Percentiles rank a stretch among this genome's conserved stretches.
Conservation (phyloP, 2,329 filamentous ascomycete genomes). For the Penicillium freii region DNA sequence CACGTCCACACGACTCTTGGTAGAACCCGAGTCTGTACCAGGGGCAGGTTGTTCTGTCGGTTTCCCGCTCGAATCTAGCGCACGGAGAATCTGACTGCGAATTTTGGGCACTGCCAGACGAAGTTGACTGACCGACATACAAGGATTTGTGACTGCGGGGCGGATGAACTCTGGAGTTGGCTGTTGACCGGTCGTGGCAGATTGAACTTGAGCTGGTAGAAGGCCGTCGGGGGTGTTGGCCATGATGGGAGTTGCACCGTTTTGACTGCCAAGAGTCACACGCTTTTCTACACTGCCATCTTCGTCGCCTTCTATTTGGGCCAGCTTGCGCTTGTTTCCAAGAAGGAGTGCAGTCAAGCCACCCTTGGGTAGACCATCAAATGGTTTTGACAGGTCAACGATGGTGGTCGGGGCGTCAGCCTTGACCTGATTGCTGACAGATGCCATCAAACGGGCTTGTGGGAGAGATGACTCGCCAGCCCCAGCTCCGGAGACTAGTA, state of each 20-base stretch:
- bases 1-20: slow-evolving; percentile 63
- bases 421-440: slow-evolving; percentile 63
- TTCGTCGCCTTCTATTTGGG: slow-evolving; percentile 71
- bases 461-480: slow-evolving; percentile 84
- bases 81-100: slow-evolving; percentile 75
- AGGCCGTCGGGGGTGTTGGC: slow-evolving; percentile 74
- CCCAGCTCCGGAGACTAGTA: slow-evolving; percentile 86
- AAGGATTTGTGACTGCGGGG: slow-evolving; percentile 81
- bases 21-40: slow-evolving; percentile 32
- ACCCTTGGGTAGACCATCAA: slow-evolving; percentile 86
- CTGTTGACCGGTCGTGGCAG: slow-evolving; percentile 59
- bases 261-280: slow-evolving; percentile 57
- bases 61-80: slow-evolving; percentile 60
- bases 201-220: slow-evolving; percentile 67
- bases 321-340: slow-evolving; percentile 87
- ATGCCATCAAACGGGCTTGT: slow-evolving; percentile 80
- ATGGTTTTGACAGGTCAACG: slow-evolving; percentile 88
- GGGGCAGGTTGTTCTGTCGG: slow-evolving; percentile 42
- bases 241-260: slow-evolving; percentile 71
- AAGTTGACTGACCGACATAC: slow-evolving; percentile 76
- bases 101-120: slow-evolving; percentile 85
- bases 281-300: slow-evolving; percentile 62
- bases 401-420: slow-evolving; percentile 76
- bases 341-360: slow-evolving; percentile 81
- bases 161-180: slow-evolving; percentile 80